phyloP scores from a whole-genome alignment of 2,329 filamentous ascomycete genomes.

The Diaporthe vaccinii region DNA sequence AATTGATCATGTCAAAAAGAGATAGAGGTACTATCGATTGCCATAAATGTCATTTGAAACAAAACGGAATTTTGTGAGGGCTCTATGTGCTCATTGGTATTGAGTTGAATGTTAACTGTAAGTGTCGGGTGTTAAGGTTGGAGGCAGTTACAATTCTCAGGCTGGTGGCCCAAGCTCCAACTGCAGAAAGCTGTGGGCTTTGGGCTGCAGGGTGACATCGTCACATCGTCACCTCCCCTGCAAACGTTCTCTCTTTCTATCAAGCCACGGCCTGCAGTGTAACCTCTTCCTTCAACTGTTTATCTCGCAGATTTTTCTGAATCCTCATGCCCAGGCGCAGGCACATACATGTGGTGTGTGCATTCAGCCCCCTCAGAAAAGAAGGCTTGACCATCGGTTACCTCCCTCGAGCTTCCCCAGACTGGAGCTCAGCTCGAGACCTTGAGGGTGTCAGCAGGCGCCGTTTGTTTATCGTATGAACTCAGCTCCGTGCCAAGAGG shows the following conservation, averaged over 20 bases:
- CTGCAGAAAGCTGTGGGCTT: background rate
- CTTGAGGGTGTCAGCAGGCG: background rate
- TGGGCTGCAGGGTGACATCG: conserved; percentile 21
- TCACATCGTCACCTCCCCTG: background rate
- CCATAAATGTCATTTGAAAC: background rate
- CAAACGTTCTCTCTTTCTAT: background rate
- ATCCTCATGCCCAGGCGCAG: conserved; percentile 14
- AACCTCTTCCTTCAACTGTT: background rate
- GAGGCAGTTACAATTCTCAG: background rate
- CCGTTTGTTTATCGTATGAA: background rate
- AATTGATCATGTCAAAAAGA: no score
- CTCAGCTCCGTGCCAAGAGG: conserved; percentile 8
- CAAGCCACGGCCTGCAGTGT: conserved; percentile 14
- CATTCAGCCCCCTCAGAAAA: background rate
- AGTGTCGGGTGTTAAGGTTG: background rate
- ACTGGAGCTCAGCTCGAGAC: background rate
- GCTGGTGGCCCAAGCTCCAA: background rate
- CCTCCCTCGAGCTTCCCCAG: background rate
- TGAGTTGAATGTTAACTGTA: background rate
- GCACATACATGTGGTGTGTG: background rate
- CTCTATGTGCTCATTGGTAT: accelerated
- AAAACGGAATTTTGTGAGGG: no score
- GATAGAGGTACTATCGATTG: accelerated
- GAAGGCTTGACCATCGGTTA: conserved; percentile 1
- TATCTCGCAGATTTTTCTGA: background rate